Percentiles rank a stretch among this genome's conserved stretches.
These are phyloP conservation scores for Mrakia gelida DNA, from an alignment of 768 basidiomycete genomes.

Conservation along the genomic window DNA sequence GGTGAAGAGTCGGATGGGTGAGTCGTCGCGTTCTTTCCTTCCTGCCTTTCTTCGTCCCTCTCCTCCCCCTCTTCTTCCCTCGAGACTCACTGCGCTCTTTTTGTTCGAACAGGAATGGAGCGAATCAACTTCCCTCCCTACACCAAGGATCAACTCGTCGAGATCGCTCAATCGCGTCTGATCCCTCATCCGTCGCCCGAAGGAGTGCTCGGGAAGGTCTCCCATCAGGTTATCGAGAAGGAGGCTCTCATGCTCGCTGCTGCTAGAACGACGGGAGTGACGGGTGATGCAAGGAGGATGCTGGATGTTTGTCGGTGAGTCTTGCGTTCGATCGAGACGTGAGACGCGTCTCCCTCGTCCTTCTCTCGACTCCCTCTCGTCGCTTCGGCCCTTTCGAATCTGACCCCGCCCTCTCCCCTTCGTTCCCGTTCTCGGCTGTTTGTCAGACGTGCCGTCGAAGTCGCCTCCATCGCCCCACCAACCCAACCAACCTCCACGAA, in stretches of 20 bases:
- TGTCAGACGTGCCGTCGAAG: slow-evolving; percentile 83
- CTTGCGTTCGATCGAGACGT: background rate
- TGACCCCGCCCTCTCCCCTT: background rate
- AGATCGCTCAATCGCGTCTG: slow-evolving; percentile 82
- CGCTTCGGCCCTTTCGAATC: no score
- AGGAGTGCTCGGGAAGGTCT: slow-evolving; percentile 47
- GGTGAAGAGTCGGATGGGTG: slow-evolving; percentile 66
- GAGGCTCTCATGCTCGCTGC: slow-evolving; percentile 84
- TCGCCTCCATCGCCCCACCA: slow-evolving; percentile 46
- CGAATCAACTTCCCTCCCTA: slow-evolving; percentile 92
- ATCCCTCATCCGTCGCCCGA: slow-evolving; percentile 43
- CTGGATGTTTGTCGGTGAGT: slow-evolving; percentile 83
- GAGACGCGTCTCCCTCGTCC: background rate
- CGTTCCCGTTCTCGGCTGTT: background rate
- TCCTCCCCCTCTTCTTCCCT: no score
- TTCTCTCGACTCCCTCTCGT: background rate
- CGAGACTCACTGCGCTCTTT: background rate
- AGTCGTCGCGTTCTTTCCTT: background rate
- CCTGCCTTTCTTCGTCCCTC: no score
- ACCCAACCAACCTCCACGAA: background rate
- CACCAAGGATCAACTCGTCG: slow-evolving; percentile 65
- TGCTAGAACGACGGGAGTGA: slow-evolving; percentile 71
- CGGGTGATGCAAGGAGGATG: slow-evolving; percentile 88
- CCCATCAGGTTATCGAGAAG: slow-evolving; percentile 51
- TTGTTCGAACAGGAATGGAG: slow-evolving; percentile 61